Percentiles rank a stretch among this genome's conserved stretches.
Evolutionary conservation across 495 filamentous ascomycete species (phyloP).

Genomic region (Penicillium pulvis): DNA sequence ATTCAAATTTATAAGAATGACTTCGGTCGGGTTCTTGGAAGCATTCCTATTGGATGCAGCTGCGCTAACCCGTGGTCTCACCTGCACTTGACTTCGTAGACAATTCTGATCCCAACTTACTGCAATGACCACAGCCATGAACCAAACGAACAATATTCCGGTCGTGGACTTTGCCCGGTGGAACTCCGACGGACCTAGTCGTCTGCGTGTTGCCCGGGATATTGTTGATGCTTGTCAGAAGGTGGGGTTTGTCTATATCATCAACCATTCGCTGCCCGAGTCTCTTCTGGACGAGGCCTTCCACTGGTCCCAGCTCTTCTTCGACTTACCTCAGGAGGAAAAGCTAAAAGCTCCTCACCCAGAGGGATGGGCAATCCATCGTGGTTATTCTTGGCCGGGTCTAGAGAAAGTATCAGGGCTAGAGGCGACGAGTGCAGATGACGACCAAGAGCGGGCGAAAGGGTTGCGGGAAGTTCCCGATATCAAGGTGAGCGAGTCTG

Average conservation of each 20-base stretch:
- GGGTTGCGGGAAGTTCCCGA: slow-evolving; percentile 41
- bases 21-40: neutral
- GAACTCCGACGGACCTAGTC: slow-evolving; percentile 34
- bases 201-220: slow-evolving; percentile 46
- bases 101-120: neutral
- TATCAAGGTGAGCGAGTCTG: slow-evolving; percentile 32
- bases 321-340: slow-evolving; percentile 43
- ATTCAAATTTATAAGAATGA: neutral
- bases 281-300: slow-evolving; percentile 55
- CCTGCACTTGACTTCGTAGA: slow-evolving; percentile 2
- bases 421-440: slow-evolving; percentile 49
- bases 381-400: slow-evolving; percentile 67
- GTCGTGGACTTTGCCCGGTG: slow-evolving; percentile 56
- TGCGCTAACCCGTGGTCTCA: neutral
- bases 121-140: neutral
- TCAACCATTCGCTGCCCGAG: slow-evolving; percentile 54
- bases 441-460: slow-evolving; percentile 38
- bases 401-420: slow-evolving; percentile 61
- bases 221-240: slow-evolving; percentile 55
- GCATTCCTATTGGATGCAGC: neutral
- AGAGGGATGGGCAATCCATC: slow-evolving; percentile 54
- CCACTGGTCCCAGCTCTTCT: slow-evolving; percentile 51
- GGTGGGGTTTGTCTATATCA: slow-evolving; percentile 62
- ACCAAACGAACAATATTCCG: slow-evolving; percentile 37
- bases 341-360: slow-evolving; percentile 65